phyloP scores from a whole-genome alignment of 2,329 filamentous ascomycete species.

The Penicillium italicum region DNA sequence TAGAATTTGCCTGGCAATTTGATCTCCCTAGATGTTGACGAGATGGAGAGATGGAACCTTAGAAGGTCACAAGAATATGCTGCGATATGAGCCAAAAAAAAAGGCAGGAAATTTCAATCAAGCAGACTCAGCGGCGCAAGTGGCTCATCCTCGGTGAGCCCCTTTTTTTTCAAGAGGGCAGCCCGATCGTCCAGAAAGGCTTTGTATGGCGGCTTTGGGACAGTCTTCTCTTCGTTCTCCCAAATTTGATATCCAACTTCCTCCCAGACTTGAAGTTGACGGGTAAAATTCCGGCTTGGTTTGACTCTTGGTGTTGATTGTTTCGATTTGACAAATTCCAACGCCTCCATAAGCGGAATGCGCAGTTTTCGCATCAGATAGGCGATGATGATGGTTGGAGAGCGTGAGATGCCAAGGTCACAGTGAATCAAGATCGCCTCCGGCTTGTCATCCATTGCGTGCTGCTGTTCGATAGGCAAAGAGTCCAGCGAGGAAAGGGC shows the following conservation, averaged over 20 bases:
- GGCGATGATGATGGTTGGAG: constrained; percentile 27
- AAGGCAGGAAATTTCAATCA: neutral
- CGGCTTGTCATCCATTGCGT: constrained; percentile 3
- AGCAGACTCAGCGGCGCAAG: constrained; percentile 9
- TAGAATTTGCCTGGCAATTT: neutral
- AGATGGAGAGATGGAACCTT: neutral
- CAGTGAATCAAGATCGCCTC: constrained; percentile 27
- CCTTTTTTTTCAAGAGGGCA: constrained; percentile 15
- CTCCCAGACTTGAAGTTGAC: constrained; percentile 30
- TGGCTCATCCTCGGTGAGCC: constrained; percentile 23
- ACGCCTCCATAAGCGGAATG: too few relatives aligned
- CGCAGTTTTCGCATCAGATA: too few relatives aligned
- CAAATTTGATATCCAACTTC: constrained; percentile 26
- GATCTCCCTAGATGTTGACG: neutral
- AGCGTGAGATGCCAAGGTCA: constrained; percentile 29
- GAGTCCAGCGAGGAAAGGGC: constrained; percentile 5
- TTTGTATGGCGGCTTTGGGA: constrained; percentile 25
- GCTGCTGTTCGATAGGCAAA: constrained; percentile 8
- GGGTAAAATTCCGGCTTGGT: constrained; percentile 25
- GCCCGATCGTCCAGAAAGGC: constrained; percentile 24
- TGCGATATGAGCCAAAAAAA: neutral
- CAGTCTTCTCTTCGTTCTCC: constrained; percentile 24
- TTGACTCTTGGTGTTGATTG: constrained; percentile 13
- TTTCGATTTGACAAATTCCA: too few relatives aligned
- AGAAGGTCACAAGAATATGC: neutral